Evolutionary conservation across 2,329 filamentous ascomycete species (phyloP).

Genomic region (Endoconidiophora laricicola): DNA sequence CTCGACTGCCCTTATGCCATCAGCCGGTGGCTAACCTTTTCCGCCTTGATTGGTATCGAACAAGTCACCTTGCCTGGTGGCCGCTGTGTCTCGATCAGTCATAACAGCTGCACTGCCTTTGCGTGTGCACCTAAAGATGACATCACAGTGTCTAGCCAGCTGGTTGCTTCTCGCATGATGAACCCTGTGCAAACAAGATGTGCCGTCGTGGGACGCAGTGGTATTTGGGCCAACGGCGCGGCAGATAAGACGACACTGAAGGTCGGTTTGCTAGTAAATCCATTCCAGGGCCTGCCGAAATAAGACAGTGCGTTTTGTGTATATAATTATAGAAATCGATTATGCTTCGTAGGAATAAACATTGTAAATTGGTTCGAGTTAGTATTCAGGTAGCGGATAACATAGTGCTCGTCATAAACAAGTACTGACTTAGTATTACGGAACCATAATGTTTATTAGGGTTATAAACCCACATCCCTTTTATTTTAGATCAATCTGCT

Average conservation of each 20-base stretch:
- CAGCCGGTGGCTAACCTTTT: conserved; percentile 7
- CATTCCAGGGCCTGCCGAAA: conserved; percentile 4
- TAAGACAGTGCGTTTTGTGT: background rate
- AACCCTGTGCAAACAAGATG: conserved; percentile 10
- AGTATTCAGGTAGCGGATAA: too few relatives aligned
- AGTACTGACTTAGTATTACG: too few relatives aligned
- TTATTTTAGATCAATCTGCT: too few relatives aligned
- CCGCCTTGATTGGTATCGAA: background rate
- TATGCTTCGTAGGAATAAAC: background rate
- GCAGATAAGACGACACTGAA: conserved; percentile 6
- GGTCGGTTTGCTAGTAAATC: conserved; percentile 7
- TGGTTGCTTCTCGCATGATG: conserved; percentile 10
- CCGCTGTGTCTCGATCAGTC: conserved; percentile 9
- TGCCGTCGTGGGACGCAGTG: conserved; percentile 2
- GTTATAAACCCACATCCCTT: too few relatives aligned
- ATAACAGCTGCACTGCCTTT: conserved; percentile 10
- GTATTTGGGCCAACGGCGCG: conserved; percentile 7
- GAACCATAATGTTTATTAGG: too few relatives aligned
- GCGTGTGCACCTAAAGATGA: conserved; percentile 10
- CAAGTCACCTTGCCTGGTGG: conserved; percentile 3
- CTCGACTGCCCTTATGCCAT: conserved; percentile 11
- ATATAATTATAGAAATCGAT: background rate
- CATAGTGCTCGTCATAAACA: too few relatives aligned
- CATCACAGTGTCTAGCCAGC: conserved; percentile 2
- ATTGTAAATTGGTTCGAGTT: too few relatives aligned